Conservation (phyloP, 768 basidiomycete genomes). For the Mycena alexandri region DNA sequence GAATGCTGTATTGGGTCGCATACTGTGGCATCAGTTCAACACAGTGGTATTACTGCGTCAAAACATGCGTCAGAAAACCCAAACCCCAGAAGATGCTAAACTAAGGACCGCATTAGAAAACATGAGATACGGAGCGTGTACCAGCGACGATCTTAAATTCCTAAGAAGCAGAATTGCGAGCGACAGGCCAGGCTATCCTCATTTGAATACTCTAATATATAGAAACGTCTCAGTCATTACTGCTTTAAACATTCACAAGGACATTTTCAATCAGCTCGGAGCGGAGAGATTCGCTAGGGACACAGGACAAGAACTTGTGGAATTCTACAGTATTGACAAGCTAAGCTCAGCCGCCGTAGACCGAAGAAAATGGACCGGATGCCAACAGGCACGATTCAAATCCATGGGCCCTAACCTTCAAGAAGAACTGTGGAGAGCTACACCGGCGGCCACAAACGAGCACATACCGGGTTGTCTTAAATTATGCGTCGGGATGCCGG, state of each 20-base stretch:
- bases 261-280: not conserved
- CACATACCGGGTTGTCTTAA: not conserved
- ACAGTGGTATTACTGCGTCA: slow-evolving; percentile 48
- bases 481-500: not conserved
- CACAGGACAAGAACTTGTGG: not conserved
- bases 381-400: not conserved
- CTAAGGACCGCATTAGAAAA: slow-evolving; percentile 42
- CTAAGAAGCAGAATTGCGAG: slow-evolving; percentile 39
- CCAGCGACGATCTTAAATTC: slow-evolving; percentile 30
- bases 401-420: not conserved
- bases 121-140: slow-evolving; percentile 28
- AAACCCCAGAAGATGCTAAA: slow-evolving; percentile 32
- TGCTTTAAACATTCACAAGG: slow-evolving; percentile 9
- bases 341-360: not conserved
- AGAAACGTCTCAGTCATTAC: slow-evolving; percentile 8
- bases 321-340: slow-evolving; percentile 8
- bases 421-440: not conserved
- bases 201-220: not conserved
- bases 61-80: slow-evolving; percentile 48
- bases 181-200: slow-evolving; percentile 2
- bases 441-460: not conserved
- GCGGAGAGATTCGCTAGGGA: slow-evolving; percentile 4
- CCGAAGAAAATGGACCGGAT: not conserved
- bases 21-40: slow-evolving; percentile 49
- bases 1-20: slow-evolving; percentile 40